These are phyloP conservation scores for Capsicum rhomboideum DNA, from an alignment of 257 asterid genomes.

Conservation along the genomic window DNA sequence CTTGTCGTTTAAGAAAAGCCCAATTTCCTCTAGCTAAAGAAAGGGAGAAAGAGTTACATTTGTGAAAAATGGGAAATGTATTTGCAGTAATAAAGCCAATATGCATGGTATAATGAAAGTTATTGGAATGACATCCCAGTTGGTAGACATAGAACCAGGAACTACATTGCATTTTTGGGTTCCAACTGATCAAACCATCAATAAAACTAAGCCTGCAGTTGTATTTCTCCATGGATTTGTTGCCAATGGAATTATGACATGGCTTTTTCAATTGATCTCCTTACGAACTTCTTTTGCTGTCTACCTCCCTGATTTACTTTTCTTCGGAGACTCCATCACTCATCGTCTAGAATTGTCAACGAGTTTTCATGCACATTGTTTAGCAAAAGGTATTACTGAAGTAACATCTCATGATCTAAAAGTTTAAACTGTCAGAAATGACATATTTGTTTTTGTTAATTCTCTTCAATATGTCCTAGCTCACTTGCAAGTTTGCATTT, in stretches of 20 bases:
- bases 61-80: not conserved
- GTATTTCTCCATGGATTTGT: conserved; percentile 11
- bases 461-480: too few relatives aligned
- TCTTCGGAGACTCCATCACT: conserved; percentile 9
- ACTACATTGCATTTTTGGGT: conserved; percentile 16
- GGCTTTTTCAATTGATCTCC: conserved; percentile 4
- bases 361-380: not conserved
- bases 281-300: not conserved
- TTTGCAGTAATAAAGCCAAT: not conserved
- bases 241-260: not conserved
- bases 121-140: not conserved
- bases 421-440: too few relatives aligned
- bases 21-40: too few relatives aligned
- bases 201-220: not conserved
- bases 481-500: too few relatives aligned
- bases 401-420: too few relatives aligned
- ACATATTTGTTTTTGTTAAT: too few relatives aligned
- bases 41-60: not conserved
- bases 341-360: not conserved
- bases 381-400: conserved; percentile 9
- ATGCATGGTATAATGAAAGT: not conserved
- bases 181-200: not conserved
- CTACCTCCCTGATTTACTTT: conserved; percentile 13
- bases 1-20: too few relatives aligned
- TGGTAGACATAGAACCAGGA: conserved; percentile 16